Evolutionary conservation across 768 basidiomycete species (phyloP).

Genomic region (Coprinopsis sp.): DNA sequence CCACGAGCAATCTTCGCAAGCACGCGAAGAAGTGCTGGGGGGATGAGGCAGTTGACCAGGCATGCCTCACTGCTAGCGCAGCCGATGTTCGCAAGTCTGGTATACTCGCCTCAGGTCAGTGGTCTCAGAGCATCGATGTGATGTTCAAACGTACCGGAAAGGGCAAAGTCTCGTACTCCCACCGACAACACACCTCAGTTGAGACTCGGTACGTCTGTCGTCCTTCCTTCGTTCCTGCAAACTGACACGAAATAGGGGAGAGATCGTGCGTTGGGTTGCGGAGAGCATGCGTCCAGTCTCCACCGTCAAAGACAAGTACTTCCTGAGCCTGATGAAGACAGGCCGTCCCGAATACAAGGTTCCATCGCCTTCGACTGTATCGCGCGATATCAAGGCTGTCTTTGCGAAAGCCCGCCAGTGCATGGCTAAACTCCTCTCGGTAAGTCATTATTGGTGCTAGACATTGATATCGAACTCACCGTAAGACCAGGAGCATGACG

Average conservation of each 20-base stretch:
- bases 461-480: background rate
- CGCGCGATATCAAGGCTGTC: background rate
- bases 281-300: background rate
- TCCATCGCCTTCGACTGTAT: background rate
- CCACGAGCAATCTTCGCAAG: constrained; percentile 20
- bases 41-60: constrained; percentile 15
- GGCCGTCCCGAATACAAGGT: background rate
- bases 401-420: background rate
- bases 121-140: background rate
- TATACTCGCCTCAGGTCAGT: background rate
- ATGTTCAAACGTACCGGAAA: constrained; percentile 5
- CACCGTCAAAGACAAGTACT: background rate
- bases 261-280: constrained; percentile 2
- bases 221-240: background rate
- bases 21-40: constrained; percentile 28
- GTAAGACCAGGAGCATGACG: constrained; percentile 2
- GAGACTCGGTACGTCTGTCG: constrained; percentile 12
- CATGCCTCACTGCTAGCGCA: constrained; percentile 5
- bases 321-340: constrained; percentile 1
- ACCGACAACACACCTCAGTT: constrained; percentile 12
- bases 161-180: constrained; percentile 15
- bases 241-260: background rate
- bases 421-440: background rate
- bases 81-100: constrained; percentile 7
- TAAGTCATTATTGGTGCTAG: background rate